These are phyloP conservation scores for Metarhizium guizhouense DNA, from an alignment of 2,329 filamentous ascomycete genomes.

Conservation along the genomic window DNA sequence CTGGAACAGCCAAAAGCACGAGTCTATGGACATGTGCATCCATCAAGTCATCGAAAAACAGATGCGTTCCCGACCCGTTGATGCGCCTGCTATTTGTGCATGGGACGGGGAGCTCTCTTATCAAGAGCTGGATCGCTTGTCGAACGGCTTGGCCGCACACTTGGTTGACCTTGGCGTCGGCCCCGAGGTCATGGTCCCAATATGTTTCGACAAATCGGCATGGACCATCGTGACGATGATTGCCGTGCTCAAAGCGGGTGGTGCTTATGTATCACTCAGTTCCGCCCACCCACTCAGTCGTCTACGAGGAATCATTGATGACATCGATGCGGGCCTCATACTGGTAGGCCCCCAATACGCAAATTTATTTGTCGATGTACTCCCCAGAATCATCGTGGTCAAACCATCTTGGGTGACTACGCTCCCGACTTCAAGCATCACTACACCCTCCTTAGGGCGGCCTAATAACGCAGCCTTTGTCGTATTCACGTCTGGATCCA, in stretches of 20 bases:
- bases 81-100: too few species aligned
- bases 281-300: slow-evolving; percentile 5
- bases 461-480: neutral
- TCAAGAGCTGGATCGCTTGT: too few species aligned
- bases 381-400: too few species aligned
- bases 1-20: too few species aligned
- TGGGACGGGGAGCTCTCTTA: too few species aligned
- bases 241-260: slow-evolving; percentile 11
- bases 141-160: too few species aligned
- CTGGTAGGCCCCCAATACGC: neutral
- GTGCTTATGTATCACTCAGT: slow-evolving; percentile 4
- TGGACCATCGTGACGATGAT: slow-evolving; percentile 12
- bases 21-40: too few species aligned
- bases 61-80: too few species aligned
- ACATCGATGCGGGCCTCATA: too few species aligned
- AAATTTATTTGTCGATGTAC: neutral
- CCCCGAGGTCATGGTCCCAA: neutral
- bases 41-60: too few species aligned
- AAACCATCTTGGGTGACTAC: neutral
- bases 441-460: neutral
- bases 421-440: too few species aligned
- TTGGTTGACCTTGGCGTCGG: neutral
- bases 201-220: slow-evolving; percentile 17
- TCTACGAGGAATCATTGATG: neutral
- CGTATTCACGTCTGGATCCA: slow-evolving; percentile 6